Percentiles rank a stretch among this genome's conserved stretches.
phyloP scores from a whole-genome alignment of 768 basidiomycete species.

The Boletus sp. region DNA sequence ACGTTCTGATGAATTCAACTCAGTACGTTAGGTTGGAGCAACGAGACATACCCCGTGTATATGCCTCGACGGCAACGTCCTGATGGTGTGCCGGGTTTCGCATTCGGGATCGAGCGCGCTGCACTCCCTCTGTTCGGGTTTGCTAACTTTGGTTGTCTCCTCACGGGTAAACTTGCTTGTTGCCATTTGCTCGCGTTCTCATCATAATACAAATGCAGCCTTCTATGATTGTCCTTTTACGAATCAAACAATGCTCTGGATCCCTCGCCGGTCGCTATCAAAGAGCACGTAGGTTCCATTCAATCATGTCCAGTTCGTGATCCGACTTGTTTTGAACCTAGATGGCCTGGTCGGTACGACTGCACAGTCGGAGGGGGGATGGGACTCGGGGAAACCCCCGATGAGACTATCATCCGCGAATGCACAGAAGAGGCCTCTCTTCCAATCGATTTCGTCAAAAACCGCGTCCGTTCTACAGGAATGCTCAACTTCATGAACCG shows the following conservation, averaged over 20 bases:
- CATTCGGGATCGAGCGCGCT: slow-evolving; percentile 43
- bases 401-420: slow-evolving; percentile 40
- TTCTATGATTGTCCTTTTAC: slow-evolving; percentile 34
- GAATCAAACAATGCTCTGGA: slow-evolving; percentile 35
- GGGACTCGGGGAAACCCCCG: slow-evolving; percentile 37
- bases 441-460: slow-evolving; percentile 35
- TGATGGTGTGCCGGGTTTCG: slow-evolving; percentile 14
- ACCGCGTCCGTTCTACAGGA: slow-evolving; percentile 34
- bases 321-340: slow-evolving; percentile 1
- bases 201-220: slow-evolving; percentile 19
- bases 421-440: slow-evolving; percentile 44
- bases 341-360: slow-evolving; percentile 38
- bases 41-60: slow-evolving; percentile 28
- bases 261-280: slow-evolving; percentile 39
- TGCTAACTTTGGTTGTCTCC: slow-evolving; percentile 43
- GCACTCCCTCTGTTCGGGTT: slow-evolving; percentile 46
- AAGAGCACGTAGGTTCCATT: slow-evolving; percentile 39
- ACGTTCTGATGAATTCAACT: not conserved
- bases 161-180: slow-evolving; percentile 32
- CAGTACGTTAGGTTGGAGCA: slow-evolving; percentile 19
- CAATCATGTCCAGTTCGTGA: not conserved
- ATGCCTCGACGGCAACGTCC: slow-evolving; percentile 11
- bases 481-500: slow-evolving; percentile 42
- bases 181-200: not conserved
- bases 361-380: slow-evolving; percentile 47